Evolutionary conservation across 352 stramenopile genomes (phyloP).

Genomic region (Globisporangium canariense): DNA sequence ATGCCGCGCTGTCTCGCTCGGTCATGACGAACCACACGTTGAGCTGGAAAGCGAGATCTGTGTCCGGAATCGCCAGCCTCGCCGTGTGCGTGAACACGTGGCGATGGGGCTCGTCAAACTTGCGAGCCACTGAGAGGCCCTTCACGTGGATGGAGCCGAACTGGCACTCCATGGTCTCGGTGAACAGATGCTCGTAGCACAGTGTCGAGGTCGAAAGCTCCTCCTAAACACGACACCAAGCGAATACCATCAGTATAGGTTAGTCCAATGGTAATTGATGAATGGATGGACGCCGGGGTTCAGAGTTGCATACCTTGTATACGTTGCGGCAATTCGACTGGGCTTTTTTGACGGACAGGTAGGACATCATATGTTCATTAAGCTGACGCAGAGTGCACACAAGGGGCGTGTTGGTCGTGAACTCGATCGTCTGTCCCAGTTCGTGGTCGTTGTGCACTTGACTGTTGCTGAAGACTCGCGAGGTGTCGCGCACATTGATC

Average conservation of each 20-base stretch:
- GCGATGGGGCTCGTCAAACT: conserved; percentile 6
- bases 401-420: background rate
- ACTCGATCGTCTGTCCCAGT: conserved; percentile 1
- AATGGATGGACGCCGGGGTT: too few relatives aligned
- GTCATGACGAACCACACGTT: conserved; percentile 1
- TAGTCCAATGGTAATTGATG: too few relatives aligned
- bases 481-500: background rate
- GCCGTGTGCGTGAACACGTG: background rate
- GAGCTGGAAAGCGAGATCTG: background rate
- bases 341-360: background rate
- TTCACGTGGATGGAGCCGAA: conserved; percentile 2
- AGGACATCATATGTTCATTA: background rate
- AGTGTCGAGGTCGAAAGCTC: background rate
- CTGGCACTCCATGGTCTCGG: background rate
- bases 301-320: background rate
- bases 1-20: background rate
- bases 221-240: background rate
- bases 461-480: conserved; percentile 11
- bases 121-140: background rate
- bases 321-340: background rate
- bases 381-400: background rate
- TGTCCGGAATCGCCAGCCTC: background rate
- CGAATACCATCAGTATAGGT: too few relatives aligned
- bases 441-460: conserved; percentile 6
- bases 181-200: conserved; percentile 1